Evolutionary conservation across 1,284 basidiomycete genomes (phyloP).

Genomic region (Austropuccinia psidii): DNA sequence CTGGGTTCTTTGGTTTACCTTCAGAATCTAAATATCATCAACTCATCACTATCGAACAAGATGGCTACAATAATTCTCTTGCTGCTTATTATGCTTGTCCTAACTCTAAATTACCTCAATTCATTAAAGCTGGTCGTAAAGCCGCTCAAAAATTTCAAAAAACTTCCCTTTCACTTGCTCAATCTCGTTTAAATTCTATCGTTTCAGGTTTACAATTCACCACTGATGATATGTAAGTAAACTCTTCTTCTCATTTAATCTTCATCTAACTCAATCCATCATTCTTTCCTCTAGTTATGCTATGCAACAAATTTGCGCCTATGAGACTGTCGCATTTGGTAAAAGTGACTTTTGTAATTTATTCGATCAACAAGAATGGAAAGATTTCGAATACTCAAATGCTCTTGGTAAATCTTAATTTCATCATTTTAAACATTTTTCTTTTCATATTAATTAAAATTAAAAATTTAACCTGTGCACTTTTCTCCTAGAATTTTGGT

Average conservation of each 20-base stretch:
- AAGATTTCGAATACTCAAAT: slow-evolving; percentile 52
- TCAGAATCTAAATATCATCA: slow-evolving; percentile 26
- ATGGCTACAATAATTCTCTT: slow-evolving; percentile 25
- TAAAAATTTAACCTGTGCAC: background rate
- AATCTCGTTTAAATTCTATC: slow-evolving; percentile 57
- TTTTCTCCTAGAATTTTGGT: slow-evolving; percentile 26
- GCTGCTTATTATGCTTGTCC: slow-evolving; percentile 21
- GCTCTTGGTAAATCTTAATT: slow-evolving; percentile 9
- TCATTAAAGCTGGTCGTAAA: background rate
- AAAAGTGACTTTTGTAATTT: slow-evolving; percentile 53
- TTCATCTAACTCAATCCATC: background rate
- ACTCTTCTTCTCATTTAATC: background rate
- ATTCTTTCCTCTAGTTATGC: slow-evolving; percentile 1
- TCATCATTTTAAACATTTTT: background rate
- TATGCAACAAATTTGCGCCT: slow-evolving; percentile 47
- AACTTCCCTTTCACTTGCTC: slow-evolving; percentile 62
- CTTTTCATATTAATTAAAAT: background rate
- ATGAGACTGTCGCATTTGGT: slow-evolving; percentile 50
- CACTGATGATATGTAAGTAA: slow-evolving; percentile 57
- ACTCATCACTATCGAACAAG: slow-evolving; percentile 16
- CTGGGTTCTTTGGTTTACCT: slow-evolving; percentile 31
- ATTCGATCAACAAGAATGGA: slow-evolving; percentile 62
- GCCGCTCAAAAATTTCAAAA: slow-evolving; percentile 7
- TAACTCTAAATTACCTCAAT: background rate
- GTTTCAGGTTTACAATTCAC: slow-evolving; percentile 61